A percentile compares a stretch with the other conserved stretches of the same genome.
phyloP scores from a whole-genome alignment of 2,329 filamentous ascomycete genomes.

The Diplocarpon rosae region DNA sequence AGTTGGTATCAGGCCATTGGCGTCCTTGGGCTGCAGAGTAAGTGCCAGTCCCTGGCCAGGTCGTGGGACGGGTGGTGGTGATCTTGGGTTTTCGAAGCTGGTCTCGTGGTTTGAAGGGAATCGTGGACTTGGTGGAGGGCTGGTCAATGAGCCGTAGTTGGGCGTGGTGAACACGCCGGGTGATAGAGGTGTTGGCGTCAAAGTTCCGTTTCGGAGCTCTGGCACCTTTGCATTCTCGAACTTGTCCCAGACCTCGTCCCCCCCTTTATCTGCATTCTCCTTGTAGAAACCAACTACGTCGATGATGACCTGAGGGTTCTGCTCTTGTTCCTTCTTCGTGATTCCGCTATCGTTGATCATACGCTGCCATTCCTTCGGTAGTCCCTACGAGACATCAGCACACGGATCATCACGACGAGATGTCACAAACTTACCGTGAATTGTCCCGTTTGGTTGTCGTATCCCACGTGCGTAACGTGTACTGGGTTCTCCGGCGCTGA shows the following conservation, averaged over 20 bases:
- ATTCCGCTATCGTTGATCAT: constrained; percentile 93
- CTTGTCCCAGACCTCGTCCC: constrained; percentile 84
- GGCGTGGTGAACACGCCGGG: constrained; percentile 38
- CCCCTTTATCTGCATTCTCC: constrained; percentile 69
- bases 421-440: constrained; percentile 59
- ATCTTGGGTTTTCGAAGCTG: constrained; percentile 94
- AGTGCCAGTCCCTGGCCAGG: constrained; percentile 25
- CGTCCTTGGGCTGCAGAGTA: constrained; percentile 38
- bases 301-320: constrained; percentile 90
- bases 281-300: constrained; percentile 97
- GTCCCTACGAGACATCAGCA: constrained; percentile 47
- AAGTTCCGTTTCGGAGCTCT: constrained; percentile 35
- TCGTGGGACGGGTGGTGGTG: constrained; percentile 76
- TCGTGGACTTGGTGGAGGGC: constrained; percentile 72
- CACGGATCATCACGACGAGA: constrained; percentile 16
- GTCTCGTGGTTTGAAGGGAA: constrained; percentile 84
- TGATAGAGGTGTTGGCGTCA: constrained; percentile 17
- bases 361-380: constrained; percentile 96
- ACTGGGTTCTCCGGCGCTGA: constrained; percentile 97
- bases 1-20: constrained; percentile 58
- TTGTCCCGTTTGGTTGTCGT: constrained; percentile 90
- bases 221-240: constrained; percentile 73
- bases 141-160: constrained; percentile 53
- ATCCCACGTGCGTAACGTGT: constrained; percentile 95
- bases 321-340: constrained; percentile 86